A percentile compares a stretch with the other conserved stretches of the same genome.
Conservation (phyloP, 176 grass and related monocot species). For the Ampelocalamus luodianensis region DNA sequence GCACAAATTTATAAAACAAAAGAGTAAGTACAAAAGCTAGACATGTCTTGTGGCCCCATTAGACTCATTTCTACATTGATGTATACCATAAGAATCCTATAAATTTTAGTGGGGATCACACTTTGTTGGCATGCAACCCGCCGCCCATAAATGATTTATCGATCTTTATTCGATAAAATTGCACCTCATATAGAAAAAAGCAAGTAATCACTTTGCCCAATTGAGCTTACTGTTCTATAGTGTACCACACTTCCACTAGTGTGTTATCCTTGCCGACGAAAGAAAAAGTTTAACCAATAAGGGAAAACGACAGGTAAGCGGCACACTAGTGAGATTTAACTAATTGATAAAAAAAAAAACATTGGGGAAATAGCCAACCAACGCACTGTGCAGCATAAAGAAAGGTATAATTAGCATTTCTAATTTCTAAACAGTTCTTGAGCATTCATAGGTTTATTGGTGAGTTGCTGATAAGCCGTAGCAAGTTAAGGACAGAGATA, state of each 20-base stretch:
- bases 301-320: neutral
- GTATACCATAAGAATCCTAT: neutral
- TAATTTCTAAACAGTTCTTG: neutral
- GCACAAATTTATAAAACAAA: neutral
- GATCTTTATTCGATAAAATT: neutral
- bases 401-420: neutral
- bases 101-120: conserved; percentile 11
- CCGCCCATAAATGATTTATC: neutral
- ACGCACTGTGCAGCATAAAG: neutral
- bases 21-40: neutral
- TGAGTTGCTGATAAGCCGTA: too few relatives aligned
- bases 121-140: neutral
- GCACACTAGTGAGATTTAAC: too few relatives aligned
- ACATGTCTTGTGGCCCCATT: neutral
- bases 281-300: neutral
- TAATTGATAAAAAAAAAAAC: neutral
- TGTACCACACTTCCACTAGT: neutral
- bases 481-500: too few relatives aligned
- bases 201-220: neutral
- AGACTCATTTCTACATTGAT: neutral
- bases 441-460: too few relatives aligned
- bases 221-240: neutral
- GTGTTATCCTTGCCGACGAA: neutral
- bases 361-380: neutral
- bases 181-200: neutral